Conservation (phyloP, 805 yeast species). For the Saturnispora besseyi region DNA sequence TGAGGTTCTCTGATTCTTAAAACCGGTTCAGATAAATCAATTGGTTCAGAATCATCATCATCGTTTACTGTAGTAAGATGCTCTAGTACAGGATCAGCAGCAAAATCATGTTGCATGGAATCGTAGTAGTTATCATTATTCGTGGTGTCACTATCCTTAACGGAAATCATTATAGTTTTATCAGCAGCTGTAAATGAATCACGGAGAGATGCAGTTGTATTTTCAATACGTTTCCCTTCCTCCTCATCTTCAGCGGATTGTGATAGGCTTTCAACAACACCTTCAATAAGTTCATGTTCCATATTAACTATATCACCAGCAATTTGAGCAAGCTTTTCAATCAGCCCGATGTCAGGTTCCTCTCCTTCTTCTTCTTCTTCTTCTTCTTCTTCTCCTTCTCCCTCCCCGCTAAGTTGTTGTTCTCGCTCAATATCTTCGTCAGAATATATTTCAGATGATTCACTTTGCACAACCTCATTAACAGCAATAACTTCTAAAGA, state of each 20-base stretch:
- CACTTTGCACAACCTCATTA: conserved; percentile 1
- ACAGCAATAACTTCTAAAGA: conserved; percentile 5
- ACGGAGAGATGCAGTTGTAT: neutral
- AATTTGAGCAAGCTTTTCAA: conserved; percentile 9
- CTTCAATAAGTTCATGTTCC: conserved; percentile 10
- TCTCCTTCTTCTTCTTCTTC: neutral
- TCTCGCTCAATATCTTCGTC: neutral
- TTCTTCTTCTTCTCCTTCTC: neutral
- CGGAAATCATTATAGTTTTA: neutral
- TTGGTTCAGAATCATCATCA: neutral
- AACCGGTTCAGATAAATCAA: neutral
- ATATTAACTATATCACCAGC: conserved; percentile 9
- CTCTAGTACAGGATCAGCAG: neutral
- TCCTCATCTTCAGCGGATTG: neutral
- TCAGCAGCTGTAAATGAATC: neutral
- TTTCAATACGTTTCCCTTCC: neutral
- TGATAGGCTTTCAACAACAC: neutral
- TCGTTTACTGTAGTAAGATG: neutral
- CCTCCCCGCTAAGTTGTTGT: conserved; percentile 5
- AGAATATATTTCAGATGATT: neutral
- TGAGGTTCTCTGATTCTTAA: neutral
- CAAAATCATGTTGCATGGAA: neutral
- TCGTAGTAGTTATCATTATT: neutral
- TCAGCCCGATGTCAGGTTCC: conserved; percentile 7
- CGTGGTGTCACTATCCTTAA: neutral